Percentiles rank a stretch among this genome's conserved stretches.
These are phyloP conservation scores for Isoetes taiwanensis DNA, from an alignment of 75 land plant species.

Conservation along the genomic window DNA sequence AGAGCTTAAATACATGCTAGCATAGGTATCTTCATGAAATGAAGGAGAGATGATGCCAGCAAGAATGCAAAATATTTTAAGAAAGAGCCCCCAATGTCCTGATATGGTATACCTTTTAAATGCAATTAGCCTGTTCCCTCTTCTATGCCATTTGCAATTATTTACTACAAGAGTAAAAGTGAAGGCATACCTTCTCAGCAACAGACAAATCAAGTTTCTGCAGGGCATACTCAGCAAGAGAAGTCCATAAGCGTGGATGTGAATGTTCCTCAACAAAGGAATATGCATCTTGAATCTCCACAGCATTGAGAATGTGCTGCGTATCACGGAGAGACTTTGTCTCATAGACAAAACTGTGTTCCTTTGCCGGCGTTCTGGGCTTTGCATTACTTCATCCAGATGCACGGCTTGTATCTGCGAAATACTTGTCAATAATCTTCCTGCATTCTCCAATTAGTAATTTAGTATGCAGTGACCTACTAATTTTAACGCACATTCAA, in stretches of 20 bases:
- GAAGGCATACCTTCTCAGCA: slow-evolving; percentile 20
- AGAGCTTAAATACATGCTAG: too few species aligned
- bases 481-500: too few species aligned
- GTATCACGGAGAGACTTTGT: slow-evolving; percentile 30
- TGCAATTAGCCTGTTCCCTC: too few species aligned
- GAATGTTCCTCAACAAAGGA: slow-evolving; percentile 28
- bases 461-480: too few species aligned
- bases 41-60: too few species aligned
- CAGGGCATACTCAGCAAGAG: slow-evolving; percentile 26
- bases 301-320: slow-evolving; percentile 25
- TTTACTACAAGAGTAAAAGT: background rate
- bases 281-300: slow-evolving; percentile 27
- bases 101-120: too few species aligned
- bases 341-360: slow-evolving; percentile 25
- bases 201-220: slow-evolving; percentile 24
- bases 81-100: too few species aligned
- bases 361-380: slow-evolving; percentile 23
- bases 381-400: slow-evolving; percentile 29
- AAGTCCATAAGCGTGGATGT: slow-evolving; percentile 26
- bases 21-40: too few species aligned
- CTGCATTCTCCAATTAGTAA: too few species aligned
- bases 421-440: too few species aligned
- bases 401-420: slow-evolving; percentile 23
- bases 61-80: too few species aligned
- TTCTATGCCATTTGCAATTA: background rate